These are phyloP conservation scores for Xanthoconium purpureum DNA, from an alignment of 768 basidiomycete species.

Conservation along the genomic window DNA sequence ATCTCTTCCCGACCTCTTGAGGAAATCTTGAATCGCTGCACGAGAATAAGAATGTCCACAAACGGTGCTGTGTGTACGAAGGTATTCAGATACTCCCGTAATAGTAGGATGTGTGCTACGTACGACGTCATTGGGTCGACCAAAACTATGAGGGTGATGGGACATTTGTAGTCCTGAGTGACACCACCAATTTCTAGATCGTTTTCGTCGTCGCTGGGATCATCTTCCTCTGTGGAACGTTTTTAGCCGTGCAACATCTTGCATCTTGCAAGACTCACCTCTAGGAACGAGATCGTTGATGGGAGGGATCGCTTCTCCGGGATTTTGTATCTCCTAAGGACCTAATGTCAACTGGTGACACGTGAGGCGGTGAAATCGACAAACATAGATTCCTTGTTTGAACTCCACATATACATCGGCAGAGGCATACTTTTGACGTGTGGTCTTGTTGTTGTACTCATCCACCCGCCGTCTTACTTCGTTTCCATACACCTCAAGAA, in stretches of 20 bases:
- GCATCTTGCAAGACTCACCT: conserved; percentile 42
- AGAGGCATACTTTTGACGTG: conserved; percentile 77
- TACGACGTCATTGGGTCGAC: conserved; percentile 82
- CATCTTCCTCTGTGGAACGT: conserved; percentile 60
- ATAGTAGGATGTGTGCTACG: conserved; percentile 24
- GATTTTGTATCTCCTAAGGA: conserved; percentile 62
- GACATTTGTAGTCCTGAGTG: conserved; percentile 81
- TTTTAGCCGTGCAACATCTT: background rate
- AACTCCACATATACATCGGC: conserved; percentile 57
- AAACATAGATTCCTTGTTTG: conserved; percentile 64
- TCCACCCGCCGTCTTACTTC: conserved; percentile 42
- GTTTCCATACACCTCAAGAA: conserved; percentile 48
- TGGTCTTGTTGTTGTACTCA: conserved; percentile 57
- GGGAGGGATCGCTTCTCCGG: conserved; percentile 70
- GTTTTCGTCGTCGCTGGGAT: conserved; percentile 81
- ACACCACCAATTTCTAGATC: conserved; percentile 87
- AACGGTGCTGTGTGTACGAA: conserved; percentile 40
- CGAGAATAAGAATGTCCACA: conserved; percentile 86
- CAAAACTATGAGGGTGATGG: conserved; percentile 65
- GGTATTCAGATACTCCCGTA: conserved; percentile 3
- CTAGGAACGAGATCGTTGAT: conserved; percentile 66
- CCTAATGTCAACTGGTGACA: conserved; percentile 6
- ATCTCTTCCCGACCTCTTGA: conserved; percentile 36
- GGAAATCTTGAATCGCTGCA: conserved; percentile 63
- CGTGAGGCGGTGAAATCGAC: conserved; percentile 22